Evolutionary conservation across 192 early-diverging fungal genomes (phyloP).

Genomic region (Piromyces finnis): DNA sequence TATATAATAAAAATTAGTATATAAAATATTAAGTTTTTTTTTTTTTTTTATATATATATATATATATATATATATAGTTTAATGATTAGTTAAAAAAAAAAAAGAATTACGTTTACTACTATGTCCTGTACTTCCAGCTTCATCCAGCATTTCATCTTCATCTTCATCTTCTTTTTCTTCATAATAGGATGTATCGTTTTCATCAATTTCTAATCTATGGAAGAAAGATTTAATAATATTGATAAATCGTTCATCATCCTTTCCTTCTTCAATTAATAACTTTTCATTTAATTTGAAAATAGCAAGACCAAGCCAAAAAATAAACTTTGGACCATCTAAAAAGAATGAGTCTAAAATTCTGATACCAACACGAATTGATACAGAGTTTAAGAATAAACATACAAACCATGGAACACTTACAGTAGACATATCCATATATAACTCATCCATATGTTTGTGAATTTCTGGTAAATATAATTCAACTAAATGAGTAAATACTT

Average conservation of each 20-base stretch:
- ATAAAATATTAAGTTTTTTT: too few species aligned
- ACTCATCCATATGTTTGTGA: slow-evolving; percentile 17
- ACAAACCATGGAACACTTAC: slow-evolving; percentile 42
- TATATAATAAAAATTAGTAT: too few species aligned
- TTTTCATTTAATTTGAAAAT: slow-evolving; percentile 34
- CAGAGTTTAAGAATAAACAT: slow-evolving; percentile 33
- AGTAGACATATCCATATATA: slow-evolving; percentile 36
- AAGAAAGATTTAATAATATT: slow-evolving; percentile 31
- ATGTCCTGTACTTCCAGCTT: background rate
- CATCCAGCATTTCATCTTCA: background rate
- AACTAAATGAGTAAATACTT: slow-evolving; percentile 26
- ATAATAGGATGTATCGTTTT: background rate
- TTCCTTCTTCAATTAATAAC: slow-evolving; percentile 14
- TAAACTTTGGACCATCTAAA: slow-evolving; percentile 40
- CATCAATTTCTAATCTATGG: slow-evolving; percentile 16
- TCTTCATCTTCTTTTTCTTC: slow-evolving; percentile 2
- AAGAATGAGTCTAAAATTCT: slow-evolving; percentile 36
- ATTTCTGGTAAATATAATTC: slow-evolving; percentile 14
- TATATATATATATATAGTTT: background rate
- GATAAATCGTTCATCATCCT: slow-evolving; percentile 35
- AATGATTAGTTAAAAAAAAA: too few species aligned
- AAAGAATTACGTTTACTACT: too few species aligned
- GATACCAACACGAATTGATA: slow-evolving; percentile 21
- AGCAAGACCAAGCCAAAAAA: slow-evolving; percentile 34
- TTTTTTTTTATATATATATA: slow-evolving; percentile 3